These are phyloP conservation scores for Microbotryum lychnidis-dioicae DNA, from an alignment of 1,284 basidiomycete genomes.

Conservation along the genomic window DNA sequence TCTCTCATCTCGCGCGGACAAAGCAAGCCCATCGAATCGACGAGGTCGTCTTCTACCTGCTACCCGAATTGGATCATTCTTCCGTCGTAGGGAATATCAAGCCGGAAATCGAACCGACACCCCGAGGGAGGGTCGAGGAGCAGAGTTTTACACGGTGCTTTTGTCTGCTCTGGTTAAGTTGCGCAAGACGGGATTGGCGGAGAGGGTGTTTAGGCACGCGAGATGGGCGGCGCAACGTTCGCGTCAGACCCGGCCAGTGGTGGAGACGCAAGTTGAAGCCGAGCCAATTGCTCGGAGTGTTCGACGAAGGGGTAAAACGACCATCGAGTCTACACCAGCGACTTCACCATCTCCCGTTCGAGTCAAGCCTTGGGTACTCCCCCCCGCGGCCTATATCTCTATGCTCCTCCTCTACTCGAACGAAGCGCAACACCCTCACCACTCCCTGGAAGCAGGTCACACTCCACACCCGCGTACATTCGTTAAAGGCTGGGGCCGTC, in stretches of 20 bases:
- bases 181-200: conserved; percentile 51
- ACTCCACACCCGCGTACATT: background rate
- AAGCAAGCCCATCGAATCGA: conserved; percentile 8
- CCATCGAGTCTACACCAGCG: background rate
- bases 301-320: background rate
- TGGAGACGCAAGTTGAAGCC: conserved; percentile 49
- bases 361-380: conserved; percentile 52
- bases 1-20: conserved; percentile 1
- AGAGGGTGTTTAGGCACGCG: conserved; percentile 46
- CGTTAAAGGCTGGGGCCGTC: conserved; percentile 25
- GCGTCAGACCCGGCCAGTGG: conserved; percentile 51
- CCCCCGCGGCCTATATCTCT: conserved; percentile 58
- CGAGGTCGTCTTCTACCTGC: conserved; percentile 15
- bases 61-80: conserved; percentile 26
- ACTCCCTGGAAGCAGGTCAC: background rate
- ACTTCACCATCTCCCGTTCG: background rate
- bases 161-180: conserved; percentile 56
- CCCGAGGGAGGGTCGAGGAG: conserved; percentile 7
- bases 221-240: conserved; percentile 42
- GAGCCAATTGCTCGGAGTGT: conserved; percentile 30
- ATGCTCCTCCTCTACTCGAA: conserved; percentile 57
- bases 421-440: conserved; percentile 30
- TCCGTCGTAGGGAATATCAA: background rate
- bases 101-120: background rate
- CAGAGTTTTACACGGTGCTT: conserved; percentile 46